Evolutionary conservation across 805 yeast species (phyloP), one percentile per base, ranked within the genome.

Genomic region (Clavispora phyllophila): DNA sequence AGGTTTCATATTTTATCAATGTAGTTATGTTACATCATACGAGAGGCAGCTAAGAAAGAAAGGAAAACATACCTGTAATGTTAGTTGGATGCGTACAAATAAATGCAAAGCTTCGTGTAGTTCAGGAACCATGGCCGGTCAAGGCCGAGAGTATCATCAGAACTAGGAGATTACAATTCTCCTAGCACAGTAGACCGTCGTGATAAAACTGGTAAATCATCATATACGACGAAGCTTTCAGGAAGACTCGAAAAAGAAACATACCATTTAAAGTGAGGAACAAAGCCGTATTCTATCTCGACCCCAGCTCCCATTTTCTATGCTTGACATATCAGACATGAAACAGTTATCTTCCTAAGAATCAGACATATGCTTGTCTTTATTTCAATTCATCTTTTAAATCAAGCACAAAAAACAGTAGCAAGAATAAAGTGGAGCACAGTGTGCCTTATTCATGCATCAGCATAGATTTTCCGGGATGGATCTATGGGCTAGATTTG

Each of bases 301-400:
- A 46, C 54, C 47, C 51, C 48, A 41, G 54, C 63, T 53, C 51
- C 59, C 48, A 55, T 52, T 48, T 40, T 45, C 48, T 44, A 41
- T 43, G 51, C 33, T 32, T 9, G 31, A 24, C 49, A 42, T 58
- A 69, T 70, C 75, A 70, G 75, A 69, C 73, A 51, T 53, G 77
- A 79, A 72, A 74, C 65, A 58, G 63, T 68, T 78, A 89, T 78
- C 88, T 70, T 61, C 43, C 45, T 54, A 63, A 50, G 65, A 68
- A 65, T 89, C 95, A 82, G 97, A 89, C 96, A 90, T 90, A 90
- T 90, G 97, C 97, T 90, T 90, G 97, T 90, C 96, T 66, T 63
- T 69, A 72, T 78, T 76, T 77, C 72, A 78, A 77, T 75, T 86
- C 93, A 81, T 83, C 81, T 62, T 65, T 64, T 82, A 78, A 43